phyloP scores from a whole-genome alignment of 2,329 filamentous ascomycete genomes.

The Gaeumannomyces tritici region DNA sequence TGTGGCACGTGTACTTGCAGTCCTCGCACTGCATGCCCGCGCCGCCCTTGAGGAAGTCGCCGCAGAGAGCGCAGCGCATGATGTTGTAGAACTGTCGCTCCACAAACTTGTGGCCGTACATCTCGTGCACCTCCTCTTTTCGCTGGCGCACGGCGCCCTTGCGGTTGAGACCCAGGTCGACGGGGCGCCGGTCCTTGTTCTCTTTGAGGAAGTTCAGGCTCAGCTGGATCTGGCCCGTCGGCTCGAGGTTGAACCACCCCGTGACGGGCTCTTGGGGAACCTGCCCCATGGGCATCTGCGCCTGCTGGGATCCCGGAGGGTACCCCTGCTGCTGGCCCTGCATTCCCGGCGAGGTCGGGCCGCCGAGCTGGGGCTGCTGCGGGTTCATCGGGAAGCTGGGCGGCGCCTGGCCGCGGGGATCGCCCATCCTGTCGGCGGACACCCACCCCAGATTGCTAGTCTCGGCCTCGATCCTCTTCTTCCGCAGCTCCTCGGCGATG shows the following conservation, averaged over 20 bases:
- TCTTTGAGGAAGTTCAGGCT: constrained; percentile 90
- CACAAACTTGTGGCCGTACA: constrained; percentile 98
- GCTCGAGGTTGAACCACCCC: constrained; percentile 95
- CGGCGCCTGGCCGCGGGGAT: constrained; percentile 27
- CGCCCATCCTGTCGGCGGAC: constrained; percentile 88
- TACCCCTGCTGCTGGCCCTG: constrained; percentile 26
- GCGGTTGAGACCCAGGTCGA: constrained; percentile 84
- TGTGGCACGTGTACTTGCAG: constrained; percentile 99
- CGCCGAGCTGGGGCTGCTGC: constrained; percentile 33
- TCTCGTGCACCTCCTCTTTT: constrained; percentile 97
- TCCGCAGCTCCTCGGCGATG: constrained; percentile 92
- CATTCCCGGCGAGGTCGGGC: constrained; percentile 29
- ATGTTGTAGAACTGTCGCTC: constrained; percentile 99
- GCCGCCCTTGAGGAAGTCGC: constrained; percentile 96
- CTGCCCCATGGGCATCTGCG: constrained; percentile 25
- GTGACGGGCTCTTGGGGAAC: constrained; percentile 60
- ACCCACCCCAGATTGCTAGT: constrained; percentile 95
- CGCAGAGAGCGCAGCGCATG: constrained; percentile 97
- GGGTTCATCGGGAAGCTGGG: constrained; percentile 51
- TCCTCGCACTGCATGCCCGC: constrained; percentile 99
- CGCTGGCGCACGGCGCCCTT: constrained; percentile 95
- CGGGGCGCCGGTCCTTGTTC: constrained; percentile 68
- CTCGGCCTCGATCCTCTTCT: constrained; percentile 94
- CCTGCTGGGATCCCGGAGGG: constrained; percentile 10
- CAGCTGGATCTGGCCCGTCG: constrained; percentile 83